These are phyloP conservation scores for Colletotrichum agaves DNA, from an alignment of 2,329 filamentous ascomycete genomes.

Conservation along the genomic window DNA sequence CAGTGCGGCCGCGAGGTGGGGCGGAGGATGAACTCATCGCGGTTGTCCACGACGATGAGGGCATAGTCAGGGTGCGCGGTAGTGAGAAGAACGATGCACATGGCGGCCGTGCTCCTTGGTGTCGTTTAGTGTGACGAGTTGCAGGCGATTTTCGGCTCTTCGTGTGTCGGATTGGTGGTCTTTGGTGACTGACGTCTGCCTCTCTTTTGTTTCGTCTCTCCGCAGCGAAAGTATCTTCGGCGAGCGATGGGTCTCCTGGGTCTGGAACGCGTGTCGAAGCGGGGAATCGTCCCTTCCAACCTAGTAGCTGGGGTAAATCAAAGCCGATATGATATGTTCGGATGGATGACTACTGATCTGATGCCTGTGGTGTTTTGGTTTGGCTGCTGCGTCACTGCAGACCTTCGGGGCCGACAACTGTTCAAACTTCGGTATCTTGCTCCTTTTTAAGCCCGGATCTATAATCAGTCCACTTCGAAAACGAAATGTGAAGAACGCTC, in stretches of 20 bases:
- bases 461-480: conserved; percentile 30
- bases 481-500: not conserved
- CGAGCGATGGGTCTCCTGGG: not conserved
- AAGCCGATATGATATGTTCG: conserved; percentile 5
- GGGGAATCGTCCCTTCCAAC: not conserved
- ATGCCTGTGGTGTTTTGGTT: not conserved
- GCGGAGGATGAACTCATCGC: conserved; percentile 77
- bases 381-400: conserved; percentile 1
- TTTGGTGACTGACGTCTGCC: not conserved
- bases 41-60: conserved; percentile 80
- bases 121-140: not conserved
- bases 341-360: conserved; percentile 19
- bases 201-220: not conserved
- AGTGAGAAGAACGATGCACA: conserved; percentile 83
- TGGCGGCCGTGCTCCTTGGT: conserved; percentile 46
- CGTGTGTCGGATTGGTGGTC: not conserved
- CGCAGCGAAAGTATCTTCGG: not conserved
- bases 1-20: conserved; percentile 73
- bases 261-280: not conserved
- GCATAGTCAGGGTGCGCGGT: conserved; percentile 81
- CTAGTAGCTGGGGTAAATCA: conserved; percentile 12
- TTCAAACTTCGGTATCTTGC: not conserved
- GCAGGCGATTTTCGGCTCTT: not conserved
- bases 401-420: not conserved
- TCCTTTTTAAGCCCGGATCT: not conserved